Evolutionary conservation across 1,284 basidiomycete genomes (phyloP), one percentile per base, ranked within the genome.

Genomic region (Pascua guehoae): DNA sequence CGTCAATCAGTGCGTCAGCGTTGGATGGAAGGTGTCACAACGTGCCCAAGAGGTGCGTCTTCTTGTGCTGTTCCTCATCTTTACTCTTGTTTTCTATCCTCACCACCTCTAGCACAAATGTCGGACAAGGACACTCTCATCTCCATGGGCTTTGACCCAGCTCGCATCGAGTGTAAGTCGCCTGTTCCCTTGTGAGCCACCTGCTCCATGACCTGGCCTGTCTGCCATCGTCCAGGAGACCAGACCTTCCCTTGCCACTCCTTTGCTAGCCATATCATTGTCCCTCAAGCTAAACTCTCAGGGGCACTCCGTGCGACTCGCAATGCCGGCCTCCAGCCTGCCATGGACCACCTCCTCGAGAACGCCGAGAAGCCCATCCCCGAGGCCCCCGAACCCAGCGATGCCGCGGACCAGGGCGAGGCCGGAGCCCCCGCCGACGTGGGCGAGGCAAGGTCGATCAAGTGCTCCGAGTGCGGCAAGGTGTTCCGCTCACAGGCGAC

Each of bases 401-500:
- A 86, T 87, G 86, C 86, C 8, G 88, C 89, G 49, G 88, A 89
- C 47, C 85, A 85, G 14, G 85, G 85, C 9, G 70, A 88, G 49
- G 81, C 80, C 49, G 82, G 79, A 79, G 47, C 69, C 63, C 10
- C 54, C 56, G 32, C 68, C 63, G 36, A 74, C 66, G 9, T 67
- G 67, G 64, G 72, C 73, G 38, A 49, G 71, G 58, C 51, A 9
- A 55, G 68, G 68, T 71, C 67, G 1, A 71, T 75, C 66, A 73
- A 72, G 58, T 75, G 73, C 51, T 67, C 64, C 51, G 69, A 87
- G 66, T 95, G 91, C 73, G 85, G 86, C 58, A 96, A 95, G 79
- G 81, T 85, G 38, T 94, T 95, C 81, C 86, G 85, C 71, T 91
- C 90, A 62, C 86, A 89, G 8, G 91, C 89, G 1, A 81, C 95